Percentiles rank a stretch among this genome's conserved stretches.
phyloP scores from a whole-genome alignment of 805 yeast genomes.

The Diddensiella transvaalensis region DNA sequence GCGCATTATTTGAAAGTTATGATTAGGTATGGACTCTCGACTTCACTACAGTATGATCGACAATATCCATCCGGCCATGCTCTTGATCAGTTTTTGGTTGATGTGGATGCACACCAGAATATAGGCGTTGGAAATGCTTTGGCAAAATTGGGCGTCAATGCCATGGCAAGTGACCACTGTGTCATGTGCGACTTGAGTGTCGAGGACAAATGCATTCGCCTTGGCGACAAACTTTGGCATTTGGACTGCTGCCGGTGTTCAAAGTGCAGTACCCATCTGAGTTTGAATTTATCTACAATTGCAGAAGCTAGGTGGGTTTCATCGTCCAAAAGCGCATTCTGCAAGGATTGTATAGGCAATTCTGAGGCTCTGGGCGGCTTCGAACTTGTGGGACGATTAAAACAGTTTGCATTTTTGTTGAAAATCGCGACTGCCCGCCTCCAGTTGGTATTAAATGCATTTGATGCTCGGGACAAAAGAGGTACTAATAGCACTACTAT shows the following conservation, averaged over 20 bases:
- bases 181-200: constrained; percentile 66
- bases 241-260: constrained; percentile 65
- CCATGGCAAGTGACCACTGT: constrained; percentile 69
- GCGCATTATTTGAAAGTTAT: constrained; percentile 89
- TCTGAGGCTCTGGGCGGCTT: constrained; percentile 38
- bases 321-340: constrained; percentile 41
- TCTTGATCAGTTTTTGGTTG: constrained; percentile 58
- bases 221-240: constrained; percentile 73
- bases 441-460: constrained; percentile 38
- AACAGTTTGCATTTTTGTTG: constrained; percentile 71
- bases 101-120: constrained; percentile 44
- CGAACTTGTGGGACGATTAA: constrained; percentile 57
- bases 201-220: constrained; percentile 74
- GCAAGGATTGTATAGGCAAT: constrained; percentile 58
- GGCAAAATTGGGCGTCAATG: constrained; percentile 26
- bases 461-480: constrained; percentile 23
- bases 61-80: constrained; percentile 55
- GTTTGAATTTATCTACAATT: constrained; percentile 35
- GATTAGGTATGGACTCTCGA: constrained; percentile 73
- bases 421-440: constrained; percentile 79
- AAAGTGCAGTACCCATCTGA: constrained; percentile 44
- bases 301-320: constrained; percentile 38
- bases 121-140: constrained; percentile 31
- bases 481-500: neutral
- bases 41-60: constrained; percentile 52